Conservation (phyloP, 2,329 filamentous ascomycete genomes). For the Penicillium sp. region DNA sequence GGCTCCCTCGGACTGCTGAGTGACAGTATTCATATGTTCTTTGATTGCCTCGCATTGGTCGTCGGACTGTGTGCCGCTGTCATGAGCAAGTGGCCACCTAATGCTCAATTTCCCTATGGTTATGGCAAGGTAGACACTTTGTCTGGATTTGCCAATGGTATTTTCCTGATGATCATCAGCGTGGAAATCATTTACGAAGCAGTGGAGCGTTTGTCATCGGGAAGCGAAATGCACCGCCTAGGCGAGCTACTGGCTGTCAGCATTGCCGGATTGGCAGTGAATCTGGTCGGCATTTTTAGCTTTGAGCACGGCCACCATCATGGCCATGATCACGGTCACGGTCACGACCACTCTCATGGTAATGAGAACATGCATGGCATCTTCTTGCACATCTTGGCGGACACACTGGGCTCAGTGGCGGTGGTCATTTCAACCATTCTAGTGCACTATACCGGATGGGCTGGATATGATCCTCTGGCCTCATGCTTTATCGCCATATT, state of each 20-base stretch:
- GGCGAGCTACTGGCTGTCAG: slow-evolving; percentile 88
- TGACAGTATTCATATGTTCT: slow-evolving; percentile 99
- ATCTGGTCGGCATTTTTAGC: slow-evolving; percentile 85
- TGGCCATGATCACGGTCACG: slow-evolving; percentile 43
- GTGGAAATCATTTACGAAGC: slow-evolving; percentile 96
- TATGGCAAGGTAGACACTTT: slow-evolving; percentile 96
- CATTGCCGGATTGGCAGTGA: slow-evolving; percentile 79
- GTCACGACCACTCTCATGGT: slow-evolving; percentile 57
- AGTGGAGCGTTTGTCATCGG: slow-evolving; percentile 79
- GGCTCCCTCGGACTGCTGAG: slow-evolving; percentile 93
- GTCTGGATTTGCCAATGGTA: slow-evolving; percentile 92
- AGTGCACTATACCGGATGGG: slow-evolving; percentile 84
- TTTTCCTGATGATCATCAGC: slow-evolving; percentile 91
- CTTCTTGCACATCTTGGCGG: slow-evolving; percentile 90
- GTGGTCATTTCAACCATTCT: slow-evolving; percentile 89
- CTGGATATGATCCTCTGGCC: slow-evolving; percentile 90
- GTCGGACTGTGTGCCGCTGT: slow-evolving; percentile 90
- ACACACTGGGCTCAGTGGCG: slow-evolving; percentile 89
- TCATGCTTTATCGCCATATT: slow-evolving; percentile 90
- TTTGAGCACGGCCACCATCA: slow-evolving; percentile 67
- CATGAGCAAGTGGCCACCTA: slow-evolving; percentile 94
- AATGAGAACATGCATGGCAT: slow-evolving; percentile 99
- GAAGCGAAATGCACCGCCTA: slow-evolving; percentile 77
- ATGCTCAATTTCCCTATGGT: slow-evolving; percentile 84
- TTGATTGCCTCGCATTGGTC: slow-evolving; percentile 88